Percentiles rank a stretch among this genome's conserved stretches.
These are phyloP conservation scores for Epichloe elymi DNA, from an alignment of 2,329 filamentous ascomycete species.

Conservation along the genomic window DNA sequence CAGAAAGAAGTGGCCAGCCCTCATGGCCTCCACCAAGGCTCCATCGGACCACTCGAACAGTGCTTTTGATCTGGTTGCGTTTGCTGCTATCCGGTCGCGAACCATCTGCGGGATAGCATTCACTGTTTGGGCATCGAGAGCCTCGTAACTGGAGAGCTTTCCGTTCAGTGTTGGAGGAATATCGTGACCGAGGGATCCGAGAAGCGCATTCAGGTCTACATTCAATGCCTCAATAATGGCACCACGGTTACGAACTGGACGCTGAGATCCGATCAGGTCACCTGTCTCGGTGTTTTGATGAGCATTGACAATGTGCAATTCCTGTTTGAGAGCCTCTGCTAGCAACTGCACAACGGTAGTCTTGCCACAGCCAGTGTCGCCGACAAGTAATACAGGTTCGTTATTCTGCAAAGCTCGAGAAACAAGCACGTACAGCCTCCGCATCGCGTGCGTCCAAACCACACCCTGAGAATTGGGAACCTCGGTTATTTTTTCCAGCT, in stretches of 20 bases:
- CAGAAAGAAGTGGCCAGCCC: slow-evolving; percentile 75
- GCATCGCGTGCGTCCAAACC: slow-evolving; percentile 94
- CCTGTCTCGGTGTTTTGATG: slow-evolving; percentile 98
- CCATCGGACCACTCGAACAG: slow-evolving; percentile 96
- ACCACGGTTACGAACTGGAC: slow-evolving; percentile 76
- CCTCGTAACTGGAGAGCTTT: slow-evolving; percentile 44
- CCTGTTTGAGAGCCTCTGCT: slow-evolving; percentile 62
- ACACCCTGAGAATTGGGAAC: slow-evolving; percentile 47
- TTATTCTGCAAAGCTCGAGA: slow-evolving; percentile 74
- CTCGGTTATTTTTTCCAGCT: slow-evolving; percentile 35
- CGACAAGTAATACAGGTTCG: slow-evolving; percentile 86
- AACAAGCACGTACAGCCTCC: slow-evolving; percentile 80
- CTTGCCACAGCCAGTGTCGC: slow-evolving; percentile 95
- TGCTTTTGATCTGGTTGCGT: slow-evolving; percentile 56
- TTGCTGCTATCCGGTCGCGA: slow-evolving; percentile 30
- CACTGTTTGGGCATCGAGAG: slow-evolving; percentile 31
- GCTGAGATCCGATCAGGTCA: slow-evolving; percentile 89
- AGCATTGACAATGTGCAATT: slow-evolving; percentile 84
- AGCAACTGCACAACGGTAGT: slow-evolving; percentile 91
- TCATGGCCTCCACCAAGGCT: slow-evolving; percentile 88
- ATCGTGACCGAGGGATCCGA: slow-evolving; percentile 29
- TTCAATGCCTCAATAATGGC: slow-evolving; percentile 54
- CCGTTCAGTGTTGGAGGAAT: slow-evolving; percentile 34
- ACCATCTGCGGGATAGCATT: slow-evolving; percentile 36
- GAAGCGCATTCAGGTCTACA: slow-evolving; percentile 40